Percentiles rank a stretch among this genome's conserved stretches.
Evolutionary conservation across 2,329 filamentous ascomycete genomes (phyloP).

Genomic region (Stachybotrys echinatus): DNA sequence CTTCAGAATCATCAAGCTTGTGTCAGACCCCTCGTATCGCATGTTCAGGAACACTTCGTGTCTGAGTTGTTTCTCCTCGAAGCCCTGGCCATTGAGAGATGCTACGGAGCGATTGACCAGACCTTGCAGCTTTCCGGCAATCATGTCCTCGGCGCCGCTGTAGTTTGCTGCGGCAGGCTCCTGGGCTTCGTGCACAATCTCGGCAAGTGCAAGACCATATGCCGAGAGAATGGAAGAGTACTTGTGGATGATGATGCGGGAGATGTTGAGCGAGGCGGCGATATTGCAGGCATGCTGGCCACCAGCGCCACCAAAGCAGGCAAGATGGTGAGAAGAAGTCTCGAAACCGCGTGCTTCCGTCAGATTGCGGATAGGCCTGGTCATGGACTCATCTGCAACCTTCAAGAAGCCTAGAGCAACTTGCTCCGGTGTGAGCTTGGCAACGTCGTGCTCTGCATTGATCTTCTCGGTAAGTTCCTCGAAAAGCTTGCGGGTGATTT

Average conservation of each 20-base stretch:
- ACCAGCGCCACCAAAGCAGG: slow-evolving; percentile 26
- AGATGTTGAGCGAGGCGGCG: slow-evolving; percentile 31
- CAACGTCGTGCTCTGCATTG: slow-evolving; percentile 23
- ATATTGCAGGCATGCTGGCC: slow-evolving; percentile 36
- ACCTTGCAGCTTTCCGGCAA: neutral
- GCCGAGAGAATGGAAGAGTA: slow-evolving; percentile 39
- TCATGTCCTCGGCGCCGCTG: slow-evolving; percentile 6
- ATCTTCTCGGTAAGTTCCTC: slow-evolving; percentile 34
- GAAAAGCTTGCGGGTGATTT: slow-evolving; percentile 33
- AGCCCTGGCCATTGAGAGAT: neutral
- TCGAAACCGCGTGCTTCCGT: slow-evolving; percentile 31
- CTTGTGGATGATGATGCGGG: slow-evolving; percentile 33
- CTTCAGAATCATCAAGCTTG: slow-evolving; percentile 30
- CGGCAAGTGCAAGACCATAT: slow-evolving; percentile 36
- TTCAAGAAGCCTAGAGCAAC: slow-evolving; percentile 24
- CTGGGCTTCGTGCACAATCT: slow-evolving; percentile 30
- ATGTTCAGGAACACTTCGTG: slow-evolving; percentile 40
- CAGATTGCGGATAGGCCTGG: slow-evolving; percentile 26
- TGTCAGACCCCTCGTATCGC: slow-evolving; percentile 36
- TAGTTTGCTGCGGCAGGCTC: slow-evolving; percentile 24
- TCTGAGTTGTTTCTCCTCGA: slow-evolving; percentile 18
- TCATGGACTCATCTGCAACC: slow-evolving; percentile 32
- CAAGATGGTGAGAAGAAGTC: slow-evolving; percentile 26
- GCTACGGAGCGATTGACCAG: neutral
- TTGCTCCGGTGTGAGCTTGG: neutral